phyloP scores from a whole-genome alignment of 768 basidiomycete genomes.

The Trametes elegans region DNA sequence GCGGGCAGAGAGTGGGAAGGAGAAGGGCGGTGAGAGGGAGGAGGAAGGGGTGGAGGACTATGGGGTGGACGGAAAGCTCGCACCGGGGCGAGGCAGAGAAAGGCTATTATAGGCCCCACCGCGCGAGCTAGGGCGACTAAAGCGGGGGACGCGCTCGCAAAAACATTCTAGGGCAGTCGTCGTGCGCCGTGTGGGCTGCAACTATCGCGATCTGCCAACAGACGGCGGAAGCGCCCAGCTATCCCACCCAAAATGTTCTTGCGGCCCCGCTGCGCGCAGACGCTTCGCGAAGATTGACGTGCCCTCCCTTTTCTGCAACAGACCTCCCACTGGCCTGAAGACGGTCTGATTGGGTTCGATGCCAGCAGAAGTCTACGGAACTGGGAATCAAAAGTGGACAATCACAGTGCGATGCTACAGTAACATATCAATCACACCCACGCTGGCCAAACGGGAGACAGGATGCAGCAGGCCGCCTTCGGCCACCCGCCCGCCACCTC shows the following conservation, averaged over 20 bases:
- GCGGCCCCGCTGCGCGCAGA: slow-evolving; percentile 3
- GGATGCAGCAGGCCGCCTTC: too few species aligned
- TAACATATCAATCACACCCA: too few species aligned
- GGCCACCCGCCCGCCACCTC: not conserved
- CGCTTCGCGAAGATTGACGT: not conserved
- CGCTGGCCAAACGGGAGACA: too few species aligned
- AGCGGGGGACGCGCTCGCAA: not conserved
- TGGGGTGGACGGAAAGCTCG: slow-evolving; percentile 5
- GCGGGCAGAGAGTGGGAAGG: not conserved
- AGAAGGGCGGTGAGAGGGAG: not conserved
- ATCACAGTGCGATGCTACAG: too few species aligned
- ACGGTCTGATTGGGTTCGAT: too few species aligned
- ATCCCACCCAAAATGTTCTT: slow-evolving; percentile 2
- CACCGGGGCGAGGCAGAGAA: not conserved
- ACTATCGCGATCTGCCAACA: slow-evolving; percentile 10
- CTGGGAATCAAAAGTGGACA: too few species aligned
- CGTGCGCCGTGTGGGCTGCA: not conserved
- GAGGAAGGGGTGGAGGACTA: not conserved
- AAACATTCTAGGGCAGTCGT: not conserved
- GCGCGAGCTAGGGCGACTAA: not conserved
- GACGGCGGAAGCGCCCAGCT: not conserved
- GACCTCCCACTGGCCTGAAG: too few species aligned
- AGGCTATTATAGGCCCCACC: not conserved
- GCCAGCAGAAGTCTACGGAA: too few species aligned
- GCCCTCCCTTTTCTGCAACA: too few species aligned